A percentile compares a stretch with the other conserved stretches of the same genome.
Conservation (phyloP, 208 protist genomes). For the Naegleria lovaniensis region DNA sequence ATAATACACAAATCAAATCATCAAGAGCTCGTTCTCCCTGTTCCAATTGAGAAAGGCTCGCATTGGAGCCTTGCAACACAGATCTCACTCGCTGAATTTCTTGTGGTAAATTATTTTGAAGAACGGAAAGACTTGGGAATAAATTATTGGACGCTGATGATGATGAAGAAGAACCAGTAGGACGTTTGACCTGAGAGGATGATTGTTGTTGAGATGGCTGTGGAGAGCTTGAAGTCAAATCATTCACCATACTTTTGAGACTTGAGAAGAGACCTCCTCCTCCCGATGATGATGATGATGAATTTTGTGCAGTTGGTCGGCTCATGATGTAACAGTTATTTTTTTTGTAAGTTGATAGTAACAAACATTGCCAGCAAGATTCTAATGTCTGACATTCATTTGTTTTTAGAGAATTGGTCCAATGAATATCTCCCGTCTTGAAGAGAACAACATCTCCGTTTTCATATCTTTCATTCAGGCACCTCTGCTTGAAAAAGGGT, state of each 20-base stretch:
- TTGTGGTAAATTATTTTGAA: not conserved
- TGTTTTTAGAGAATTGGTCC: too few relatives aligned
- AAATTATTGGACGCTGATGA: not conserved
- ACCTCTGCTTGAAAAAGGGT: too few relatives aligned
- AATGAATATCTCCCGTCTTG: too few relatives aligned
- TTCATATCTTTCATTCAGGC: too few relatives aligned
- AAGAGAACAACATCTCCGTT: too few relatives aligned
- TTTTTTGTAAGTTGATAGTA: too few relatives aligned
- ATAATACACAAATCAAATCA: not conserved
- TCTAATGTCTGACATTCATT: too few relatives aligned
- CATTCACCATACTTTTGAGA: not conserved
- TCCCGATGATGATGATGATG: not conserved
- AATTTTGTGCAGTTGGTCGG: not conserved
- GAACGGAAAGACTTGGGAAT: not conserved
- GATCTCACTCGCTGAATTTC: not conserved
- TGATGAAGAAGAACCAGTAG: not conserved
- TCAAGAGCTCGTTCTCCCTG: not conserved
- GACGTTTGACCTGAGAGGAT: not conserved
- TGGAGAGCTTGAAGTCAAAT: not conserved
- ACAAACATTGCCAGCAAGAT: too few relatives aligned
- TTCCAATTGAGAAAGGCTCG: not conserved
- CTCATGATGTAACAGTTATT: too few relatives aligned
- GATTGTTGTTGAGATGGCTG: not conserved
- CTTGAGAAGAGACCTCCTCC: not conserved
- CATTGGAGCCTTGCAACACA: not conserved